Percentiles rank a stretch among this genome's conserved stretches.
phyloP scores from a whole-genome alignment of 768 basidiomycete species.

The Macrocybe gigantea region DNA sequence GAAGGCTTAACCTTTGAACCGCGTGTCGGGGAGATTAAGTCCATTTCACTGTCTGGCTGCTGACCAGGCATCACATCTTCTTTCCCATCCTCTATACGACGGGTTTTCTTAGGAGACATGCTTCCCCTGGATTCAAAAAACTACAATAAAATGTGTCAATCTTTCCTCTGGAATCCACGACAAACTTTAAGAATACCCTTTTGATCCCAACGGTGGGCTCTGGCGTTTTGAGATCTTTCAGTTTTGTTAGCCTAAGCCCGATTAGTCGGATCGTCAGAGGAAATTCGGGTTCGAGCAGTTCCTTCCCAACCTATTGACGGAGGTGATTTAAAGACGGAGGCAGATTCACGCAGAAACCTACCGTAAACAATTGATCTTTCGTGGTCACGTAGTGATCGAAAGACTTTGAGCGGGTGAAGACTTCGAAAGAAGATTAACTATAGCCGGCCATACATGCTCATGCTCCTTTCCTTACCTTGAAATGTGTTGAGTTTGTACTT shows the following conservation, averaged over 20 bases:
- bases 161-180: neutral
- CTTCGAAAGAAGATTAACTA: conserved; percentile 23
- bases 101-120: conserved; percentile 31
- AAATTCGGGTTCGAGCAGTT: conserved; percentile 74
- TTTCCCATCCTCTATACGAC: too few species aligned
- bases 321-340: conserved; percentile 5
- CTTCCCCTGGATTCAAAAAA: conserved; percentile 47
- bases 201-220: conserved; percentile 57
- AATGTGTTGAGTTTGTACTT: conserved; percentile 93
- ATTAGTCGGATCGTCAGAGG: conserved; percentile 80
- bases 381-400: conserved; percentile 72
- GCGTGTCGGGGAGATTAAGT: too few species aligned
- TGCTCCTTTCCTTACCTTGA: conserved; percentile 44
- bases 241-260: conserved; percentile 81
- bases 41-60: too few species aligned
- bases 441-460: neutral
- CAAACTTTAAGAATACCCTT: conserved; percentile 35
- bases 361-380: conserved; percentile 73
- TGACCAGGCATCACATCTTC: too few species aligned
- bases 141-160: conserved; percentile 22
- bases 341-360: conserved; percentile 26
- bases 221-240: conserved; percentile 69
- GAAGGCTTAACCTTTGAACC: too few species aligned
- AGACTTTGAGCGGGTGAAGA: conserved; percentile 81
- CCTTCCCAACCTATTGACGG: conserved; percentile 60